Conservation (phyloP, 371 early-diverging fungal genomes). For the Batkoa obscura region DNA sequence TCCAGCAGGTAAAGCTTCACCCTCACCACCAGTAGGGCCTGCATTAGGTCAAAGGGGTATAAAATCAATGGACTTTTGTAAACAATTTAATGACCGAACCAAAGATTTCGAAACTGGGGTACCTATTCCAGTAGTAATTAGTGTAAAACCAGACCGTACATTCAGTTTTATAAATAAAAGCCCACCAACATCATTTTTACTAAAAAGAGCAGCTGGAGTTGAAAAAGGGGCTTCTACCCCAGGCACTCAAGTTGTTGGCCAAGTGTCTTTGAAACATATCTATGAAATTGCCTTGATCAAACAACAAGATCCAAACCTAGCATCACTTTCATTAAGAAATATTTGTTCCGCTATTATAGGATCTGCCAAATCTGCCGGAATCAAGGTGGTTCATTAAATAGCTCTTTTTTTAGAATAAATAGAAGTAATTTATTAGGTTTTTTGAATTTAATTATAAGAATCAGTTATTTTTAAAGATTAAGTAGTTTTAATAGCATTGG, state of each 20-base stretch:
- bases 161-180: conserved; percentile 72
- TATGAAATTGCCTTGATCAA: conserved; percentile 90
- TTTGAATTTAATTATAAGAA: too few species aligned
- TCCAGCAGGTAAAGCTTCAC: conserved; percentile 83
- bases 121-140: conserved; percentile 69
- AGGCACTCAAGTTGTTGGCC: conserved; percentile 54
- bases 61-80: conserved; percentile 97
- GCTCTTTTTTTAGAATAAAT: too few species aligned
- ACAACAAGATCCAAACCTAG: conserved; percentile 57
- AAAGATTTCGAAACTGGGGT: conserved; percentile 63
- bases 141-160: conserved; percentile 75
- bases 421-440: too few species aligned
- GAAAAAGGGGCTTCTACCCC: conserved; percentile 66
- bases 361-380: conserved; percentile 66
- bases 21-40: conserved; percentile 90
- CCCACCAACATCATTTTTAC: conserved; percentile 80
- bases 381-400: conserved; percentile 41
- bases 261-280: conserved; percentile 73
- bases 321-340: conserved; percentile 42
- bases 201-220: conserved; percentile 81
- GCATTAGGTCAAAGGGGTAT: conserved; percentile 94
- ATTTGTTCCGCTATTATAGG: conserved; percentile 61
- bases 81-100: conserved; percentile 92
- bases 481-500: too few species aligned
- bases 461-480: too few species aligned